Conservation (phyloP, 1,284 basidiomycete species). For the Ceratorhiza oryzae-sativae region DNA sequence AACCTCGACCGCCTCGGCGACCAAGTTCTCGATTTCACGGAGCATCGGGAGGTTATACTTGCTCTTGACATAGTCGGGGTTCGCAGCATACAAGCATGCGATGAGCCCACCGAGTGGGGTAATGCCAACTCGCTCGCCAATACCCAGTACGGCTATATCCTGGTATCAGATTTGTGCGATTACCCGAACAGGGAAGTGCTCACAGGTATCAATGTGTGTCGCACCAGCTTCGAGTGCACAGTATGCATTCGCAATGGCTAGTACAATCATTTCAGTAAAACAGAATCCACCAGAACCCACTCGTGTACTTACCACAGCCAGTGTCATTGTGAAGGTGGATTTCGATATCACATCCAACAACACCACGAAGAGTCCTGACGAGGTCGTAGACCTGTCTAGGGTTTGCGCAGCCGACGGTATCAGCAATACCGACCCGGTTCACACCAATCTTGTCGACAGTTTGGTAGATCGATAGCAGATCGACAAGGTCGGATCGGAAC, state of each 20-base stretch:
- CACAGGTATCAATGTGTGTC: conserved; percentile 97
- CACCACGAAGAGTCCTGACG: conserved; percentile 93
- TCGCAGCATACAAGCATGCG: conserved; percentile 93
- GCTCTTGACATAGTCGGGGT: conserved; percentile 98
- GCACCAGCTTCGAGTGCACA: conserved; percentile 98
- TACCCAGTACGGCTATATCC: conserved; percentile 80
- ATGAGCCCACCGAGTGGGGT: conserved; percentile 97
- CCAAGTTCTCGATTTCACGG: conserved; percentile 98
- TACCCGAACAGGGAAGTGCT: conserved; percentile 29
- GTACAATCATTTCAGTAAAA: conserved; percentile 24
- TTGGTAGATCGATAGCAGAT: conserved; percentile 98
- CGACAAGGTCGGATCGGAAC: conserved; percentile 99
- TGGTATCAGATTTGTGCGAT: neutral
- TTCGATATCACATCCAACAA: conserved; percentile 97
- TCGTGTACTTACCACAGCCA: conserved; percentile 72
- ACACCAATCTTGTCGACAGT: conserved; percentile 99
- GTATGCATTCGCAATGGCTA: conserved; percentile 98
- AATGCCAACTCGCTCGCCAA: conserved; percentile 99
- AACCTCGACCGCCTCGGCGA: conserved; percentile 98
- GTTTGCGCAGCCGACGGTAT: conserved; percentile 99
- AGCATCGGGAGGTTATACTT: conserved; percentile 99
- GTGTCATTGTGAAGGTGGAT: conserved; percentile 99
- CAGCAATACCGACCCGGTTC: conserved; percentile 98
- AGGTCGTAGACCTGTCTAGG: conserved; percentile 99
- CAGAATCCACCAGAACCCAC: conserved; percentile 37